Conservation (phyloP, 371 early-diverging fungal genomes). For the Batkoa obscura region DNA sequence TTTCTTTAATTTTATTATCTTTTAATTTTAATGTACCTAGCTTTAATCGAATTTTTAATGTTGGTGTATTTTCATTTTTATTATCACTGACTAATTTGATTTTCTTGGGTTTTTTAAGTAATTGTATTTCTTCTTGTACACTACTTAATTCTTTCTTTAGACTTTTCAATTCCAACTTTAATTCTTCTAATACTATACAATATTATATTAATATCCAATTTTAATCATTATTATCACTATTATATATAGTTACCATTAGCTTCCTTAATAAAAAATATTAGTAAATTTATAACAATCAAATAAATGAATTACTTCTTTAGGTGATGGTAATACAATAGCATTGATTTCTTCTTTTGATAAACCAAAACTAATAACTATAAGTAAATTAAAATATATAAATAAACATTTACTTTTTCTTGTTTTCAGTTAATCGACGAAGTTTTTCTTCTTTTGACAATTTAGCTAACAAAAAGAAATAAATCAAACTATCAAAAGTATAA, state of each 20-base stretch:
- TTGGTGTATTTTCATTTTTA: no score
- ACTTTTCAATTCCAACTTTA: no score
- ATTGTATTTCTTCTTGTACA: no score
- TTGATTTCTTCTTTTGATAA: not conserved
- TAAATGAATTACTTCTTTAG: not conserved
- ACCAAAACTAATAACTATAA: not conserved
- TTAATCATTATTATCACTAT: no score
- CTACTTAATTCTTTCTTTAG: no score
- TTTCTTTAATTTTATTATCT: no score
- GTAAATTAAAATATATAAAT: not conserved
- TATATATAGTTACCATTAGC: not conserved
- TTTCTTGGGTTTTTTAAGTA: no score
- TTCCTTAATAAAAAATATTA: not conserved
- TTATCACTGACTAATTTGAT: no score
- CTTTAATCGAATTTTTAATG: no score
- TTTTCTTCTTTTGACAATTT: conserved; percentile 60
- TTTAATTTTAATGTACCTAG: no score
- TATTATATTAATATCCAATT: no score
- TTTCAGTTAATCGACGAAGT: conserved; percentile 33
- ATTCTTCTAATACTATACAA: no score
- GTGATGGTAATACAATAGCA: not conserved
- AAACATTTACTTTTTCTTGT: conserved; percentile 38
- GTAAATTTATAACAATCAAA: not conserved
- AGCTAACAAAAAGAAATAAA: conserved; percentile 10
- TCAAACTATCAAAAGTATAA: not conserved